These are phyloP conservation scores for Termitomyces sp. DNA, from an alignment of 768 basidiomycete genomes.

Conservation along the genomic window DNA sequence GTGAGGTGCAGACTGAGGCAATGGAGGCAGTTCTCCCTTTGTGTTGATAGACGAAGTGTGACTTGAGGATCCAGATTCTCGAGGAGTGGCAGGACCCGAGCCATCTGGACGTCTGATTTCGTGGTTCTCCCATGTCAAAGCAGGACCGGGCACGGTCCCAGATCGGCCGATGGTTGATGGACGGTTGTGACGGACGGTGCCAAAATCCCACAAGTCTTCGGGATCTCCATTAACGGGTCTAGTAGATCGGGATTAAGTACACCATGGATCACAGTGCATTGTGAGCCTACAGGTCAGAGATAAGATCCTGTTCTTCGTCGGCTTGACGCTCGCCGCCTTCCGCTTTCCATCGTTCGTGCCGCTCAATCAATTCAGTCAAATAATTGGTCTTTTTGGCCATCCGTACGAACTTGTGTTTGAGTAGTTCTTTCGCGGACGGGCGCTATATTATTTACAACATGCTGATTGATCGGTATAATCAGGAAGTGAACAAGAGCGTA, in stretches of 20 bases:
- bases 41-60: conserved; percentile 40
- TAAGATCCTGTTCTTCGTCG: conserved; percentile 60
- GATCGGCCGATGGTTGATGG: conserved; percentile 65
- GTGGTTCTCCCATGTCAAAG: conserved; percentile 79
- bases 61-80: conserved; percentile 26
- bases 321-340: conserved; percentile 78
- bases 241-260: conserved; percentile 4
- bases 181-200: conserved; percentile 80
- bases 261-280: not conserved
- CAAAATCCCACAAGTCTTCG: conserved; percentile 96
- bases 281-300: conserved; percentile 57
- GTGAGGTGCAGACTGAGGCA: conserved; percentile 35
- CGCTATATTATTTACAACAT: conserved; percentile 47
- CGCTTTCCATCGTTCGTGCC: conserved; percentile 89
- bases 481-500: conserved; percentile 29
- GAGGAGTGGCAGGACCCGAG: conserved; percentile 21
- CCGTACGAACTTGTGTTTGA: conserved; percentile 94
- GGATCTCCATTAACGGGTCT: conserved; percentile 54
- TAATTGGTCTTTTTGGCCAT: conserved; percentile 95
- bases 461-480: conserved; percentile 7
- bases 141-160: conserved; percentile 58
- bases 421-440: conserved; percentile 88
- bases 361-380: conserved; percentile 92
- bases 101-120: conserved; percentile 43
- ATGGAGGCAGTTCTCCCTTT: conserved; percentile 59